Evolutionary conservation across 169 alveolate genomes (phyloP).

Genomic region (Babesia ovata): DNA sequence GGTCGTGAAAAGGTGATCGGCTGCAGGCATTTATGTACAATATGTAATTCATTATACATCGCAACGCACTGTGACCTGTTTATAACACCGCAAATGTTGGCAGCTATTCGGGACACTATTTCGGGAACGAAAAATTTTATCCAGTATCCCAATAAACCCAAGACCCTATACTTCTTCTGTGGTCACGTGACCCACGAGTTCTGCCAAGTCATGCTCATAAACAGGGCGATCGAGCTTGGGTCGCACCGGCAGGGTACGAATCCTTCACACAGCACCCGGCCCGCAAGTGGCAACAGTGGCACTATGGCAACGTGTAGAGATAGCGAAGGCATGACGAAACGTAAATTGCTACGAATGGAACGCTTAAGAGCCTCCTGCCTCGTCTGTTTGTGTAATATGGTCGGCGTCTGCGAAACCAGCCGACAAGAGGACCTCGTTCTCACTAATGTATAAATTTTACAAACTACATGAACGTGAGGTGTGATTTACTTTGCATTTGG

Average conservation of each 20-base stretch:
- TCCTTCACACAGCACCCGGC: too few relatives aligned
- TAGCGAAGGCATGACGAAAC: too few relatives aligned
- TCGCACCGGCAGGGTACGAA: neutral
- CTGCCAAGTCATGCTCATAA: conserved; percentile 46
- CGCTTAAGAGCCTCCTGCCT: conserved; percentile 3
- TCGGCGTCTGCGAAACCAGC: neutral
- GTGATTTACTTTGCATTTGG: too few relatives aligned
- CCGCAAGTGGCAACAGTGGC: too few relatives aligned
- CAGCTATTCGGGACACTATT: neutral
- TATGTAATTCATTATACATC: neutral
- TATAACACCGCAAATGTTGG: neutral
- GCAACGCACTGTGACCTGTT: neutral
- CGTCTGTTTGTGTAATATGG: neutral
- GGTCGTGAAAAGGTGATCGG: neutral
- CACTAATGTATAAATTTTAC: too few relatives aligned
- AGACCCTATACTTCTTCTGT: conserved; percentile 34
- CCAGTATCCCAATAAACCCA: neutral
- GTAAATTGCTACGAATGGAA: neutral
- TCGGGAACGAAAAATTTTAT: neutral
- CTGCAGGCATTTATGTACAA: neutral
- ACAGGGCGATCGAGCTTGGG: conserved; percentile 5
- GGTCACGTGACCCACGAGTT: conserved; percentile 40
- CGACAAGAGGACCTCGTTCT: neutral
- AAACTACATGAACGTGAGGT: too few relatives aligned
- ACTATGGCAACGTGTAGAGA: too few relatives aligned